Evolutionary conservation across 2,329 filamentous ascomycete genomes (phyloP).

Genomic region (Bipolaris victoriae): DNA sequence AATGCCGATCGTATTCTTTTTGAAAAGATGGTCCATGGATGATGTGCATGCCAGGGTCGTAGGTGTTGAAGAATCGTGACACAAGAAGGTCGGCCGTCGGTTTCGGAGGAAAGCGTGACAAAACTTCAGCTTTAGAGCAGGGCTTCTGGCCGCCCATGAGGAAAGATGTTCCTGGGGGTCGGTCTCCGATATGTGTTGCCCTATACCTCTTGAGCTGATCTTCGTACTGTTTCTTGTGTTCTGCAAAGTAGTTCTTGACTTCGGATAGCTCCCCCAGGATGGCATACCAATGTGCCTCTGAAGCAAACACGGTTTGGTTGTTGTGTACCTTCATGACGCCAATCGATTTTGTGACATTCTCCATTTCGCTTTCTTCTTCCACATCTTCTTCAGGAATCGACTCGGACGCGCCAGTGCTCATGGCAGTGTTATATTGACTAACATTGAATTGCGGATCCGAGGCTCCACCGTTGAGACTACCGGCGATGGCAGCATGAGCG

Average conservation of each 20-base stretch:
- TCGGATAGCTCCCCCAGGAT: slow-evolving; percentile 74
- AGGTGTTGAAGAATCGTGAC: slow-evolving; percentile 88
- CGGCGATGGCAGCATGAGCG: slow-evolving; percentile 63
- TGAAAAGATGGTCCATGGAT: slow-evolving; percentile 79
- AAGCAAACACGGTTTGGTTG: slow-evolving; percentile 56
- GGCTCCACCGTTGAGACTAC: slow-evolving; percentile 51
- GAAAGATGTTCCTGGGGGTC: slow-evolving; percentile 72
- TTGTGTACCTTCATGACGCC: slow-evolving; percentile 61
- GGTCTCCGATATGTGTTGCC: slow-evolving; percentile 64
- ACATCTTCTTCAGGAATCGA: slow-evolving; percentile 60
- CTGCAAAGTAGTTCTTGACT: slow-evolving; percentile 87
- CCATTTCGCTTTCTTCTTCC: slow-evolving; percentile 67
- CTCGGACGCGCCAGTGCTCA: slow-evolving; percentile 62
- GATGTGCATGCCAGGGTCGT: slow-evolving; percentile 66
- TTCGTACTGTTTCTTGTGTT: slow-evolving; percentile 88
- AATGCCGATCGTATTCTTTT: slow-evolving; percentile 67
- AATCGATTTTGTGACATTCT: slow-evolving; percentile 58
- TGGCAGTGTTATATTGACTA: slow-evolving; percentile 61
- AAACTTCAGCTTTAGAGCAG: slow-evolving; percentile 75
- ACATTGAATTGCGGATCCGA: slow-evolving; percentile 57
- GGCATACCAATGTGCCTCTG: slow-evolving; percentile 60
- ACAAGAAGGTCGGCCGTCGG: slow-evolving; percentile 84
- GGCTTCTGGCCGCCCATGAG: slow-evolving; percentile 75
- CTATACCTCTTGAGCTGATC: slow-evolving; percentile 78
- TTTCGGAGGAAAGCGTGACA: slow-evolving; percentile 79